These are phyloP conservation scores for Tylopilus vinaceipallidus DNA, from an alignment of 768 basidiomycete species.

Conservation along the genomic window DNA sequence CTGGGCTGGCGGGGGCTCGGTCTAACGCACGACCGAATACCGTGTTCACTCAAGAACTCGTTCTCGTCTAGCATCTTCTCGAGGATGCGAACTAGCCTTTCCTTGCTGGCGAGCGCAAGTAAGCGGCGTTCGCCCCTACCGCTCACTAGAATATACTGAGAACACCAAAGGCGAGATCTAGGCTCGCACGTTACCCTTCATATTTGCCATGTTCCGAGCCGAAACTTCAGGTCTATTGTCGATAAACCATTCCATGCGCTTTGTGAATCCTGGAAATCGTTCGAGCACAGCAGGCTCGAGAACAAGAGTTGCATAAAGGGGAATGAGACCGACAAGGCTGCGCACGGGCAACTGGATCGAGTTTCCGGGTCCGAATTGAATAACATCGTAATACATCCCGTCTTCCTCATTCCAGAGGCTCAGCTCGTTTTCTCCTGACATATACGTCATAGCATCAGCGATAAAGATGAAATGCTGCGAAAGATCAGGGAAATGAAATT, in stretches of 20 bases:
- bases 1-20: background rate
- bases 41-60: conserved; percentile 95
- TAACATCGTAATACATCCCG: conserved; percentile 98
- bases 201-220: conserved; percentile 92
- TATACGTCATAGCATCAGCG: conserved; percentile 96
- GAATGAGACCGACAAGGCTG: conserved; percentile 96
- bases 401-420: conserved; percentile 96
- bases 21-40: conserved; percentile 83
- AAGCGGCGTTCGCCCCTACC: conserved; percentile 87
- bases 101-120: conserved; percentile 88
- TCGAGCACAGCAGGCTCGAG: conserved; percentile 88
- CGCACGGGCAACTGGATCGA: conserved; percentile 91
- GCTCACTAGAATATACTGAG: conserved; percentile 27
- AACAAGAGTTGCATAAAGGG: conserved; percentile 91
- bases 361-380: conserved; percentile 78
- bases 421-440: conserved; percentile 69
- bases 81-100: conserved; percentile 81
- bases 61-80: conserved; percentile 97
- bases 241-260: conserved; percentile 98
- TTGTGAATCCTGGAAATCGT: conserved; percentile 96
- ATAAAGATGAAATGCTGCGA: conserved; percentile 95
- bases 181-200: conserved; percentile 58
- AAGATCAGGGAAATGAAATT: conserved; percentile 13
- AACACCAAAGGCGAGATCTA: background rate
- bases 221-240: conserved; percentile 89